Conservation (phyloP, 257 asterid genomes). For the Sherardia arvensis region DNA sequence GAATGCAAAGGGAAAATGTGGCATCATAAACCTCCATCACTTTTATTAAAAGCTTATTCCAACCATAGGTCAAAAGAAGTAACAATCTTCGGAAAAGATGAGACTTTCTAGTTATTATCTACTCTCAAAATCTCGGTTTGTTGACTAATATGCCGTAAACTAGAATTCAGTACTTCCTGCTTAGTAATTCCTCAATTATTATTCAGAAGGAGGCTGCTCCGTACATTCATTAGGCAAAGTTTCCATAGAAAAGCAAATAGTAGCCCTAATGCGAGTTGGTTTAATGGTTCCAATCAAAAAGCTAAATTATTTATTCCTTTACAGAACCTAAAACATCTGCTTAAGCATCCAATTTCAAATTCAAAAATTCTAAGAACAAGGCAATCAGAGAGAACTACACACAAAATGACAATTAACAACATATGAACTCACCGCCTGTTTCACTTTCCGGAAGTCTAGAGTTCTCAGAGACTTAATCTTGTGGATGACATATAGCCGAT, state of each 20-base stretch:
- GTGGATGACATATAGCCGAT: slow-evolving; percentile 91
- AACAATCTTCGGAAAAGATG: not conserved
- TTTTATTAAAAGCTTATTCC: not conserved
- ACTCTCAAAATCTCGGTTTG: not conserved
- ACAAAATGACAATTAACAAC: not conserved
- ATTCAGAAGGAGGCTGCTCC: not conserved
- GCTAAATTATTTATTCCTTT: not conserved
- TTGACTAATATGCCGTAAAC: not conserved
- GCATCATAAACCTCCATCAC: not conserved
- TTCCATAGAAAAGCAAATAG: not conserved
- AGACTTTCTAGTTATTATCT: not conserved
- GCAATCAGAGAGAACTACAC: not conserved
- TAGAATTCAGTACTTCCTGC: not conserved
- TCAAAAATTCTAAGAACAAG: not conserved
- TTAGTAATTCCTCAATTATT: not conserved
- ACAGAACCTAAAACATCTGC: not conserved
- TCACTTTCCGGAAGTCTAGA: slow-evolving; percentile 90
- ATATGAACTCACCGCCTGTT: slow-evolving; percentile 60
- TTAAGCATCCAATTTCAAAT: not conserved
- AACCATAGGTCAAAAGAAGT: not conserved
- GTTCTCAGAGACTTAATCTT: slow-evolving; percentile 76
- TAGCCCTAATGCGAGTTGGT: not conserved
- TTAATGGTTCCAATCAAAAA: not conserved
- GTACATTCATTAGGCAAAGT: not conserved
- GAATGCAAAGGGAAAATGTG: not conserved